These are phyloP conservation scores for Penicillium frequentans DNA, from an alignment of 2,329 filamentous ascomycete genomes.

Conservation along the genomic window DNA sequence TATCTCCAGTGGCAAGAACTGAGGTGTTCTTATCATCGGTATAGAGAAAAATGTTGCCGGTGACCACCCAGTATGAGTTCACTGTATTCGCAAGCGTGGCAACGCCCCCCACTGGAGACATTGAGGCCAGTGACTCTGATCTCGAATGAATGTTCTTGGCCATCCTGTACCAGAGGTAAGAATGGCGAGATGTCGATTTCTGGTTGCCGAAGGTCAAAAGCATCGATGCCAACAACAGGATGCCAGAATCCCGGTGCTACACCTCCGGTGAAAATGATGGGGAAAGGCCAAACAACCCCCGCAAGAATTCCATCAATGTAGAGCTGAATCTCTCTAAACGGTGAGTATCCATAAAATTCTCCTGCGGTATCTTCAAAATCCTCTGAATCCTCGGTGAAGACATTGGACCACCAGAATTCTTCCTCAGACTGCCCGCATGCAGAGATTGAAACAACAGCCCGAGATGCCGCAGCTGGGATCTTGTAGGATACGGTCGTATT, in stretches of 20 bases:
- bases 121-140: constrained; percentile 67
- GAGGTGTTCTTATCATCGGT: constrained; percentile 47
- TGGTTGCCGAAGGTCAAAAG: constrained; percentile 75
- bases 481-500: constrained; percentile 59
- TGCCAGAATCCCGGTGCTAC: constrained; percentile 75
- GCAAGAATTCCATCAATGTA: constrained; percentile 71
- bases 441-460: constrained; percentile 73
- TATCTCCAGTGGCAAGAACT: constrained; percentile 1
- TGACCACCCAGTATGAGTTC: constrained; percentile 71
- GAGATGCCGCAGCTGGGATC: constrained; percentile 66
- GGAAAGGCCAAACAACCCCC: constrained; percentile 78
- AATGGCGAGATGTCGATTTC: constrained; percentile 82
- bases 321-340: constrained; percentile 77
- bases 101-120: constrained; percentile 50
- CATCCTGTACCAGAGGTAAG: constrained; percentile 68
- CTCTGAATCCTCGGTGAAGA: constrained; percentile 60
- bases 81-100: constrained; percentile 57
- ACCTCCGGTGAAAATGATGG: constrained; percentile 79
- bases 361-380: constrained; percentile 61
- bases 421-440: constrained; percentile 74
- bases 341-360: constrained; percentile 64
- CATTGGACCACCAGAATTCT: constrained; percentile 86
- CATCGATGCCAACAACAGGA: constrained; percentile 74
- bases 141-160: constrained; percentile 63
- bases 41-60: constrained; percentile 81